Evolutionary conservation across 23 red algal species (phyloP), one percentile per base, ranked within the genome.

Genomic region (Pyropia yezoensis): DNA sequence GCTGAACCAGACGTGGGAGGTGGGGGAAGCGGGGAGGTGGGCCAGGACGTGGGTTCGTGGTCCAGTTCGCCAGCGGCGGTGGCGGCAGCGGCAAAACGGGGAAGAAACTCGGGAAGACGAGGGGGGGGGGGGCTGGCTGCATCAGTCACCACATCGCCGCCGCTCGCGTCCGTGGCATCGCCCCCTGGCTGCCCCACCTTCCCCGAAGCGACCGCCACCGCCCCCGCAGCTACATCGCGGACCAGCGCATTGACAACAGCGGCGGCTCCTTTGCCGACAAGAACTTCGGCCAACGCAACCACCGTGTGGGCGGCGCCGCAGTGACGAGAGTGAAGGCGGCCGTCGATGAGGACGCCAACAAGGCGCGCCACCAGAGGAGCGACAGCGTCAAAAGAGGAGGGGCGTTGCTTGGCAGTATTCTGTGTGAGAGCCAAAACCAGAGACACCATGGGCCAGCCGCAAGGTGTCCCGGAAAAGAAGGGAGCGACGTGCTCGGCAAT

Each of bases 331-430:
- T 59, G 54, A 17, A 68, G 71, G 7, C 61, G 26, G 12, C 57
- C 27, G 56, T 71, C 72, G 39, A 84, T 61, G 29, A 71, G 53
- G 30, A 84, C 32, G 22, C 61, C 69, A 13, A 71, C 67, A 22
- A 84, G 56, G 15, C 69, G 70, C 15, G 50, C 9, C 1, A 84
- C 54, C 23, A 84, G 60, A 19, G 69, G 25, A 12, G 47, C n/a
- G 27, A 63, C 39, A 6, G 39, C 39, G 39, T 47, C 39, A 47
- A 47, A 47, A 1, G 39, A 47, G 4, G 39, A 6, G 39, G 39
- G 39, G 39, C 39, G 39, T 13, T 47, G 39, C 11, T 12, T 13
- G 39, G 39, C 39, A 1, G 39, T 47, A 13, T 47, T 47, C 39
- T 47, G 39, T 47, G 39, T 6, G 39, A 0, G 39, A 33, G 30